Evolutionary conservation across 345 rosid genomes (phyloP), one percentile per base, ranked within the genome.

Genomic region (Salix dunnii): DNA sequence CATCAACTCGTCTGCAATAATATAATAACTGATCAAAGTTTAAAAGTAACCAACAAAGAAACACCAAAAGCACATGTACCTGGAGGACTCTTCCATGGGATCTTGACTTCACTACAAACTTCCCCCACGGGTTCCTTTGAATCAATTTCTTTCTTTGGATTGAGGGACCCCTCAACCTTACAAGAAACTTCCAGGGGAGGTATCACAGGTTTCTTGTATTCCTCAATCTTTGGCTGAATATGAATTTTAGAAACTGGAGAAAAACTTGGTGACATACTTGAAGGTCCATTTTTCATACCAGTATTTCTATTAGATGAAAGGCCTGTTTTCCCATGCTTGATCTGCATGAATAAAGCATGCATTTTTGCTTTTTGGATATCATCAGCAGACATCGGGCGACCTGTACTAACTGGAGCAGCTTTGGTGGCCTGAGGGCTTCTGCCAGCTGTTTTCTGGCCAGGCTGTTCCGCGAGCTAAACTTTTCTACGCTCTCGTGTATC

Each of bases 321-420:
- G 76, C 80, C 85, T 71, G 83, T 74, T 86, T 87, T 92, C 65
- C 88, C 89, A 80, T 90, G 81, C 87, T 88, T 96, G 84, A 89
- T 85, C 79, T 93, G 94, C 97, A 90, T 92, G 85, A 81, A 88
- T 28, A 83, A 82, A 63, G 97, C 96, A 74, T 97, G 97, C 93
- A 91, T 84, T 83, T 96, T 96, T 70, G 97, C 99, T 80, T 96
- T 96, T 86, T 94, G 97, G 82, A 94, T 94, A 87, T 96, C 99
- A 88, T 96, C 99, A 60, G 94, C 94, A 74, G 99, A 94, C 94
- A 96, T 90, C 25, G 99, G 99, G 67, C 98, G 98, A 70, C 93
- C 86, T 76, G 85, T 91, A 83, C 82, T 83, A 77, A 82, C 74
- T 76, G 93, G 74, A 43, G 78, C 90, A 68, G 86, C 72, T 84